These are phyloP conservation scores for Solanum stenotomum DNA, from an alignment of 257 asterid species.

Conservation along the genomic window DNA sequence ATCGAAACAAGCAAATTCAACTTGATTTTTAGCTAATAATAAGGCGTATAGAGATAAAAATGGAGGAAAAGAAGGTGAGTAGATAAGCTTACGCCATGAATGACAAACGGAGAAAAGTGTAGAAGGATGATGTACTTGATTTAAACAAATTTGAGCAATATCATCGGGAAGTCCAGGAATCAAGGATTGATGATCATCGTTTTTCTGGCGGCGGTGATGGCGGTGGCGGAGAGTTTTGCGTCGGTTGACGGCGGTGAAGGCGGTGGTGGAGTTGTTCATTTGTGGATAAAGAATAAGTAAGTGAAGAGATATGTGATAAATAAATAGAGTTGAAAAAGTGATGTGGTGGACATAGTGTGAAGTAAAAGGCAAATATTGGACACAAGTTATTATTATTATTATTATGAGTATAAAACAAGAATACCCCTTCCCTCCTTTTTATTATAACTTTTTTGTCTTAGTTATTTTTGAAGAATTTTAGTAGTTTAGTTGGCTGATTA, in stretches of 20 bases:
- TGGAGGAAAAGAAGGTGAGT: slow-evolving; percentile 69
- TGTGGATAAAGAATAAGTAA: not conserved
- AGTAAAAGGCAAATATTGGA: slow-evolving; percentile 62
- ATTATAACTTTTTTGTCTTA: not conserved
- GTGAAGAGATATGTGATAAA: not conserved
- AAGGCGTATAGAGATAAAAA: slow-evolving; percentile 63
- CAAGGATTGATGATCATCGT: slow-evolving; percentile 18
- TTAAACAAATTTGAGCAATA: slow-evolving; percentile 52
- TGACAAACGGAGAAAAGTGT: slow-evolving; percentile 49
- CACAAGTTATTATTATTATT: not conserved
- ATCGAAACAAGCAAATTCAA: slow-evolving; percentile 45
- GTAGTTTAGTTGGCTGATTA: no score
- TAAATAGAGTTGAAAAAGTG: not conserved
- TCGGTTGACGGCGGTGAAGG: not conserved
- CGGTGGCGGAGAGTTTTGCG: not conserved
- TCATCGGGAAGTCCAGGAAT: slow-evolving; percentile 72
- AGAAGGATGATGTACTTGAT: slow-evolving; percentile 41
- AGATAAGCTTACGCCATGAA: slow-evolving; percentile 70
- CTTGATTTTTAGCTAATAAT: slow-evolving; percentile 9
- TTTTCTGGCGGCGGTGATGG: slow-evolving; percentile 4
- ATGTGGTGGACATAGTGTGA: not conserved
- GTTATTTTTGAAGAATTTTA: not conserved
- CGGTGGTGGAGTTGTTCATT: slow-evolving; percentile 37
- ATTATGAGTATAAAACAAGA: not conserved
- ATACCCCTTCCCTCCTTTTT: not conserved